These are phyloP conservation scores for Cordyceps cicadae DNA, from an alignment of 2,329 filamentous ascomycete species.

Conservation along the genomic window DNA sequence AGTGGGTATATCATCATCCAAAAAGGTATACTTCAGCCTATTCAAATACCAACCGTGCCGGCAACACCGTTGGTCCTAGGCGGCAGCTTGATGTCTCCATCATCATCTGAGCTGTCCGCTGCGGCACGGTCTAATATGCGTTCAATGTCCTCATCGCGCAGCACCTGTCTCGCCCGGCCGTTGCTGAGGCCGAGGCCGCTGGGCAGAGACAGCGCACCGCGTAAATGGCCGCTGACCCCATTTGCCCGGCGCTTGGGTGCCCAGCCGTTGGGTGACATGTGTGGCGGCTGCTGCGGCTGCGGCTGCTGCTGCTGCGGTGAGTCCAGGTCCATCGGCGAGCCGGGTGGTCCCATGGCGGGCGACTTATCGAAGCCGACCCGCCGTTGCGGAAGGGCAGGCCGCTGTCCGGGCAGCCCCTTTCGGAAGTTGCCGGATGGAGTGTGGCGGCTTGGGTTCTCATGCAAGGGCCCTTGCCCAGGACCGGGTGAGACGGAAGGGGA, in stretches of 20 bases:
- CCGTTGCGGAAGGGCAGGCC: conserved; percentile 34
- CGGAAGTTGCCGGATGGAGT: conserved; percentile 41
- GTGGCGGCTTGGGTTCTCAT: conserved; percentile 20
- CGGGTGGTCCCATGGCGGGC: conserved; percentile 23
- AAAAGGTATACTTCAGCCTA: neutral
- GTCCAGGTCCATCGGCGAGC: conserved; percentile 41
- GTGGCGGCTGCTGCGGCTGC: conserved; percentile 18
- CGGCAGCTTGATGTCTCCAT: conserved; percentile 48
- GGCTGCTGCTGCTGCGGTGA: conserved; percentile 21
- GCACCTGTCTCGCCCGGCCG: conserved; percentile 27
- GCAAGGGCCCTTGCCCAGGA: conserved; percentile 14
- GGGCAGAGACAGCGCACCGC: conserved; percentile 39
- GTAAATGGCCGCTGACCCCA: conserved; percentile 28
- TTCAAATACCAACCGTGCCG: conserved; percentile 14
- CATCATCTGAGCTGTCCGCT: conserved; percentile 49
- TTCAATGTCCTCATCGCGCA: conserved; percentile 50
- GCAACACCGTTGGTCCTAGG: conserved; percentile 20
- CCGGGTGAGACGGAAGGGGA: conserved; percentile 33
- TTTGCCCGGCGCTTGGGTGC: conserved; percentile 37
- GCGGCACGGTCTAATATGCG: conserved; percentile 48
- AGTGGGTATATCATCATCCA: conserved; percentile 3
- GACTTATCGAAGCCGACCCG: conserved; percentile 42
- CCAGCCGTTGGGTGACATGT: conserved; percentile 21
- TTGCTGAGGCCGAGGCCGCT: conserved; percentile 36
- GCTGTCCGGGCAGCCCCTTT: conserved; percentile 43